Percentiles rank a stretch among this genome's conserved stretches.
Conservation (phyloP, 108 stramenopile species). For the Cyclotella sp. region DNA sequence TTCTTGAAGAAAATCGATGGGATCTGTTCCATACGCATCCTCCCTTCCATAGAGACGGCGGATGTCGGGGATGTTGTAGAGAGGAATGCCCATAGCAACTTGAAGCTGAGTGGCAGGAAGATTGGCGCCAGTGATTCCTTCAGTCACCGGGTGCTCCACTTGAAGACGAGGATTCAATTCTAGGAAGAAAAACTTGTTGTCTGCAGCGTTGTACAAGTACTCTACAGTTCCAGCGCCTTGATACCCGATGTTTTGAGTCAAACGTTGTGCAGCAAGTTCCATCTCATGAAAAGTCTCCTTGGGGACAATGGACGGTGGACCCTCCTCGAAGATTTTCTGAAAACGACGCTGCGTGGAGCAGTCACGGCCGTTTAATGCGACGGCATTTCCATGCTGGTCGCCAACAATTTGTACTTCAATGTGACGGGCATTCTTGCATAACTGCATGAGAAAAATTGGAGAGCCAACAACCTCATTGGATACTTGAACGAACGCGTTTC, state of each 20-base stretch:
- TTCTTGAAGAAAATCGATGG: constrained; percentile 94
- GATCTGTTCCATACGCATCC: constrained; percentile 76
- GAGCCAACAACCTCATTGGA: constrained; percentile 94
- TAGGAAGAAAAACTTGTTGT: constrained; percentile 95
- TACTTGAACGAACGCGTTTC: constrained; percentile 89
- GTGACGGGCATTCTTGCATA: constrained; percentile 97
- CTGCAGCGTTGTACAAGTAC: constrained; percentile 95
- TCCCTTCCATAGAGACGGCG: constrained; percentile 85
- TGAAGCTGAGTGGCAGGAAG: constrained; percentile 94
- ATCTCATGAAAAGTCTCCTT: constrained; percentile 91
- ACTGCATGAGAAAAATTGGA: constrained; percentile 98
- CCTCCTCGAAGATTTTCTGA: constrained; percentile 99
- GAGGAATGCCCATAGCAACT: constrained; percentile 98
- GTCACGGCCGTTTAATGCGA: constrained; percentile 96
- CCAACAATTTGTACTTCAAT: constrained; percentile 99
- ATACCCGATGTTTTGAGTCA: constrained; percentile 96
- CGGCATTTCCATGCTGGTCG: constrained; percentile 96
- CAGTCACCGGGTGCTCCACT: constrained; percentile 97
- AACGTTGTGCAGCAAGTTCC: constrained; percentile 94
- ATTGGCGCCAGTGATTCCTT: constrained; percentile 91
- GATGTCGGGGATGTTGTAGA: constrained; percentile 93
- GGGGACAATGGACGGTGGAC: constrained; percentile 90
- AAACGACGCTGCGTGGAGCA: constrained; percentile 98
- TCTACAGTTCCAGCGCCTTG: constrained; percentile 99
- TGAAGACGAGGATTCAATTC: constrained; percentile 99